Conservation (phyloP, 139 green algal species). For the Zygnema cylindricum region DNA sequence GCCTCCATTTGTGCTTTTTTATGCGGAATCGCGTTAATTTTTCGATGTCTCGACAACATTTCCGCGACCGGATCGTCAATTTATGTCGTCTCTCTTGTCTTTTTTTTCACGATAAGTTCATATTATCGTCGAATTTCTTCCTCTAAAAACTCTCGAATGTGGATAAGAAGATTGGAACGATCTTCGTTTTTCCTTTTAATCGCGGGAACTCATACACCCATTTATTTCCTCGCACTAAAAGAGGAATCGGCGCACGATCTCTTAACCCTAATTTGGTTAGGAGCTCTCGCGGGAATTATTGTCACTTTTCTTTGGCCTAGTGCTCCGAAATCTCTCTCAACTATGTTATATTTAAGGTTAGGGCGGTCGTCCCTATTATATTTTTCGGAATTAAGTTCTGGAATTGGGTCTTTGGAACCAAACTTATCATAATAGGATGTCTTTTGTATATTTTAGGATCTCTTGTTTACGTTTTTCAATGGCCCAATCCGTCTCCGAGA, state of each 20-base stretch:
- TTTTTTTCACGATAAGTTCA: background rate
- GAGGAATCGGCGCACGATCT: background rate
- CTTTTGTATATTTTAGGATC: constrained; percentile 60
- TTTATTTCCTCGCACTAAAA: constrained; percentile 57
- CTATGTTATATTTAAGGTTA: background rate
- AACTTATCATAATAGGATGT: constrained; percentile 18
- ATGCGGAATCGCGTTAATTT: background rate
- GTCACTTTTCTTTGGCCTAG: constrained; percentile 61
- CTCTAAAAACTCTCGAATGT: constrained; percentile 25
- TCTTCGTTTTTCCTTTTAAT: constrained; percentile 66
- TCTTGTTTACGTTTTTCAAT: constrained; percentile 46
- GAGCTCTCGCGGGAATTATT: constrained; percentile 48
- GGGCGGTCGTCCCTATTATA: background rate
- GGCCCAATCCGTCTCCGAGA: constrained; percentile 58
- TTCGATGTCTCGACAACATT: background rate
- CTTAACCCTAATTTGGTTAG: constrained; percentile 55
- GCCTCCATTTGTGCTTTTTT: background rate
- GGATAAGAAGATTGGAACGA: constrained; percentile 63
- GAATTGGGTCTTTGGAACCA: background rate
- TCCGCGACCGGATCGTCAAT: background rate
- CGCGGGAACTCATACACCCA: constrained; percentile 67
- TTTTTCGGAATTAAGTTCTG: background rate
- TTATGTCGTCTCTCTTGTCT: background rate
- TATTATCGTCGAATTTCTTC: constrained; percentile 63
- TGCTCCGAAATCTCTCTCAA: background rate